Evolutionary conservation across 106 monocot genomes (phyloP).

Genomic region (Iris macrosiphon): DNA sequence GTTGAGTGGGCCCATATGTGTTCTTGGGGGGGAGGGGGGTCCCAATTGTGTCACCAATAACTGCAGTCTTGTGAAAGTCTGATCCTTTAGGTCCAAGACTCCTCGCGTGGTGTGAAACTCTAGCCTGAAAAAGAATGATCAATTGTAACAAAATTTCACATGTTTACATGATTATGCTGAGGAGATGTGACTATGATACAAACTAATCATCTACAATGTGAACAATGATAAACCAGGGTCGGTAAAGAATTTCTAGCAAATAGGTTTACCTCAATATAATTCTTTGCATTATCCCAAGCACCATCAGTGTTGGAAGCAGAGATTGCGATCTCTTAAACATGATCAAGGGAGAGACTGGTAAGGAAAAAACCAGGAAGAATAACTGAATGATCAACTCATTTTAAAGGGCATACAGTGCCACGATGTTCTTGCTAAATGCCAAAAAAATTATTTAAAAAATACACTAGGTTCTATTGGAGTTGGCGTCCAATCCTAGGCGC

Average conservation of each 20-base stretch:
- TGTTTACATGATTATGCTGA: too few relatives aligned
- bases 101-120: conserved; percentile 65
- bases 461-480: too few relatives aligned
- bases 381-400: too few relatives aligned
- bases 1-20: conserved; percentile 68
- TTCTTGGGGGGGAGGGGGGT: conserved; percentile 79
- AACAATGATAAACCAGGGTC: too few relatives aligned
- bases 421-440: too few relatives aligned
- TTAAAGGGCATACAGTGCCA: neutral
- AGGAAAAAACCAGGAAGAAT: neutral
- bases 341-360: neutral
- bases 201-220: too few relatives aligned
- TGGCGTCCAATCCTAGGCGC: too few relatives aligned
- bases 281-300: conserved; percentile 66
- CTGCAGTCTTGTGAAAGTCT: conserved; percentile 68
- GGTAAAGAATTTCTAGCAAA: too few relatives aligned
- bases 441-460: too few relatives aligned
- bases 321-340: conserved; percentile 35
- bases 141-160: too few relatives aligned
- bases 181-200: too few relatives aligned
- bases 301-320: conserved; percentile 60
- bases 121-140: conserved; percentile 56
- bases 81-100: conserved; percentile 67
- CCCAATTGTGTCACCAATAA: conserved; percentile 72
- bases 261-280: conserved; percentile 44